Base-by-base conservation (phyloP, 371 early-diverging fungal genomes). In the Rhizopus sp. region DNA sequence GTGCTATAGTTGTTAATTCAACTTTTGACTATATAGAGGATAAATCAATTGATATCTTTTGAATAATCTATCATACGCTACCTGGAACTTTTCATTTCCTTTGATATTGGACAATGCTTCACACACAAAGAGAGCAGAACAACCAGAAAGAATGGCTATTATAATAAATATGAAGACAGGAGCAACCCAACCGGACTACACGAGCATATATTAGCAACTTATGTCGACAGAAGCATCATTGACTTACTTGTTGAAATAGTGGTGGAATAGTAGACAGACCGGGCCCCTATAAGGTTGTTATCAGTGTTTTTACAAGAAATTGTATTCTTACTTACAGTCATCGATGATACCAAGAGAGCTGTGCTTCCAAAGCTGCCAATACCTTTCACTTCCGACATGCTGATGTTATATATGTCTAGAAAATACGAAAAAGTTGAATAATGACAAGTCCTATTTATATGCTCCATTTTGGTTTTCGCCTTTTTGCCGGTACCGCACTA, bases 81-180 rank as follows among this genome's bases (percentile, higher is more conserved):
- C 83, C 57, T 86, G 84, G 48, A 86, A 83, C 32, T 82, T 77
- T 48, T 85, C 83, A 68, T 91, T 93, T 15, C 92, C 93, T 7
- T 86, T 85, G 38, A 91, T 83, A 46, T 81, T 83, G 45, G 89
- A 87, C 78, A 93, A 82, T 9, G 88, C 87, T 59, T 93, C 93
- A 55, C 88, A 84, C 23, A 90, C 82, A 60, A 92, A 90, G 13
- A 92, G 69, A 16, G 85, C 78, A 12, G 83, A 75, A 17, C 78
- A 73, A 2, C 73, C 70, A 16, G 83, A 81, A 13, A 85, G 62
- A 8, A 76, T 46, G 8, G 72, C 78, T 5, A 83, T 66, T 3
- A 76, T 41, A 7, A 66, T 46, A 50, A 84, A 83, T 3, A 75
- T 73, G 33, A 83, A 51, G 8, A 78, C 44, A 16, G 85, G 82